Evolutionary conservation across 805 yeast species (phyloP).

Genomic region (Saccharomycopsis malanga): DNA sequence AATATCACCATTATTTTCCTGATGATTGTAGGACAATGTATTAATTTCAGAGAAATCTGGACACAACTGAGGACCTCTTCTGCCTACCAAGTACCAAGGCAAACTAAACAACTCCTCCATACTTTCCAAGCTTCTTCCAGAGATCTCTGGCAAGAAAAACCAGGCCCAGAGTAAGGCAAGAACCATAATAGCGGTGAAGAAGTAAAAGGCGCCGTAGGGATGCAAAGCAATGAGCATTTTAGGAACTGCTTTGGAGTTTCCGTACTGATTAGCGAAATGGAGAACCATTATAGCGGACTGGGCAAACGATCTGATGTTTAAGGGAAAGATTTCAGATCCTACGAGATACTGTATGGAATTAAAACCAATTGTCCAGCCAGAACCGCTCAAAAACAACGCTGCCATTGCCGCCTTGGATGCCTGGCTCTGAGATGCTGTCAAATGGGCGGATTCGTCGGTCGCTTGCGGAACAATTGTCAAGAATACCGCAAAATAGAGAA

Average conservation of each 20-base stretch:
- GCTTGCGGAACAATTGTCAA: slow-evolving; percentile 40
- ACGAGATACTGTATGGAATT: slow-evolving; percentile 49
- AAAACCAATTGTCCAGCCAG: slow-evolving; percentile 56
- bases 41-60: slow-evolving; percentile 43
- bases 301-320: slow-evolving; percentile 42
- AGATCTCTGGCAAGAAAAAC: slow-evolving; percentile 44
- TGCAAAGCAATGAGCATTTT: slow-evolving; percentile 41
- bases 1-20: too few species aligned
- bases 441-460: slow-evolving; percentile 27
- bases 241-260: slow-evolving; percentile 50
- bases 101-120: slow-evolving; percentile 46
- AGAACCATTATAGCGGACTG: slow-evolving; percentile 46
- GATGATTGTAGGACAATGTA: slow-evolving; percentile 22
- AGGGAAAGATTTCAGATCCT: slow-evolving; percentile 49
- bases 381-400: slow-evolving; percentile 42
- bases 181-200: slow-evolving; percentile 38
- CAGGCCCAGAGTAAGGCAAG: slow-evolving; percentile 41
- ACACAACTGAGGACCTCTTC: slow-evolving; percentile 45
- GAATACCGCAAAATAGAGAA: slow-evolving; percentile 42
- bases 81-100: slow-evolving; percentile 54
- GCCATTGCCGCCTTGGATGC: slow-evolving; percentile 47
- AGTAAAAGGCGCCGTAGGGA: slow-evolving; percentile 44
- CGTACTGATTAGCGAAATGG: slow-evolving; percentile 52
- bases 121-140: slow-evolving; percentile 44
- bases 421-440: slow-evolving; percentile 29